Percentiles rank a stretch among this genome's conserved stretches.
These are phyloP conservation scores for Ceratobasidium sp. DNA, from an alignment of 1,284 basidiomycete species.

Conservation along the genomic window DNA sequence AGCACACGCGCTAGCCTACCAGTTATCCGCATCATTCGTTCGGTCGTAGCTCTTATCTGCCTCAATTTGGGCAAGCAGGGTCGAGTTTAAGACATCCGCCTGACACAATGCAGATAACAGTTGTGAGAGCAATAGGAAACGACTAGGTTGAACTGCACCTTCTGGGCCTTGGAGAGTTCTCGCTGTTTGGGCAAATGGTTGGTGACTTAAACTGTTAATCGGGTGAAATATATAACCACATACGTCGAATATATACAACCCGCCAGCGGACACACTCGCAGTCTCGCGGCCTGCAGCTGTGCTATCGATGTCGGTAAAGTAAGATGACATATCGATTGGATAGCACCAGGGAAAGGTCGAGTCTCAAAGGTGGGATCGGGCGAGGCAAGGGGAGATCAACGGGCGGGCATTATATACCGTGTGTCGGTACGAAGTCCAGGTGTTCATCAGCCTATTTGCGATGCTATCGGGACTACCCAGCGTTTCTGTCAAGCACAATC, in stretches of 20 bases:
- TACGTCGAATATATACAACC: slow-evolving; percentile 7
- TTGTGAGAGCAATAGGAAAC: background rate
- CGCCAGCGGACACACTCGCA: background rate
- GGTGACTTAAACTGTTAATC: background rate
- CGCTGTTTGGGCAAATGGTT: background rate
- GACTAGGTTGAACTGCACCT: background rate
- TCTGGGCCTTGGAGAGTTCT: background rate
- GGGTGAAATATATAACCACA: background rate
- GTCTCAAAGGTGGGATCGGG: background rate
- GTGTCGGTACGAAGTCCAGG: too few relatives aligned
- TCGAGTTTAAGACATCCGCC: background rate
- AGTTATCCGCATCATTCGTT: background rate
- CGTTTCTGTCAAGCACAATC: too few relatives aligned
- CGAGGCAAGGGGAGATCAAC: background rate
- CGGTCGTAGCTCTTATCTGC: background rate
- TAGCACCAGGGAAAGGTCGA: background rate
- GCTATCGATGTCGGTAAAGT: background rate
- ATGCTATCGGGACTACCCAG: too few relatives aligned
- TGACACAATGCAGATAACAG: background rate
- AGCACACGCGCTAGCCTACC: background rate
- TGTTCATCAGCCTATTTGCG: too few relatives aligned
- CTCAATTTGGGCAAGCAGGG: background rate
- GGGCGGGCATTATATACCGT: too few relatives aligned
- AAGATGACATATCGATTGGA: background rate
- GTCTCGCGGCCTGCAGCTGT: background rate